phyloP scores from a whole-genome alignment of 83 land plant species.

The Larix sibirica region DNA sequence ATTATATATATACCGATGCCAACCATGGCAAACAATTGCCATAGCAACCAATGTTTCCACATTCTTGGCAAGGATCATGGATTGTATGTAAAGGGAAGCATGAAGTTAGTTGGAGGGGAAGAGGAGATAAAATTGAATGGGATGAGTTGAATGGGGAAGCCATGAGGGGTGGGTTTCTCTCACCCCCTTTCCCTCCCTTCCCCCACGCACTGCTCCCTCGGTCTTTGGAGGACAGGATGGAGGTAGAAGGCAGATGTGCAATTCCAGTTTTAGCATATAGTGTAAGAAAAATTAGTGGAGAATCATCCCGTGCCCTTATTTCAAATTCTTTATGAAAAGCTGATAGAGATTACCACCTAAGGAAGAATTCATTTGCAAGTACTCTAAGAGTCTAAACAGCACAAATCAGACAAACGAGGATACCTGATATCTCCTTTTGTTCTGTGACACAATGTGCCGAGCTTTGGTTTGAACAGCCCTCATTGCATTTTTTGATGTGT shows the following conservation, averaged over 20 bases:
- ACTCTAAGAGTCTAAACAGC: background rate
- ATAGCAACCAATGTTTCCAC: too few species aligned
- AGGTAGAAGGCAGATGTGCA: background rate
- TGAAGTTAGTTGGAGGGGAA: too few species aligned
- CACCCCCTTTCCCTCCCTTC: too few species aligned
- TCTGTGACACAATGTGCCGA: constrained; percentile 93
- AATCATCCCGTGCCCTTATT: background rate
- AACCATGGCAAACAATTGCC: too few species aligned
- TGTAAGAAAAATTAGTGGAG: background rate
- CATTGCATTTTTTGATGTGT: constrained; percentile 85
- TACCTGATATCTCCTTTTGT: constrained; percentile 96
- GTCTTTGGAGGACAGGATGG: background rate
- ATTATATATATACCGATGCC: too few species aligned
- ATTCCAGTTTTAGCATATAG: background rate
- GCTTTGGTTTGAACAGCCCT: constrained; percentile 92
- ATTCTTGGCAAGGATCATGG: too few species aligned
- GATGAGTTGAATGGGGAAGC: too few species aligned
- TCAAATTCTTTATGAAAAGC: background rate
- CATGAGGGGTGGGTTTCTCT: too few species aligned
- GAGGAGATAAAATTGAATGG: too few species aligned
- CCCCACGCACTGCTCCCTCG: too few species aligned
- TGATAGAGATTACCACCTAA: background rate
- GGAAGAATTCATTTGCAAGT: background rate
- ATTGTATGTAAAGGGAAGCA: too few species aligned
- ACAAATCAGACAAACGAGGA: background rate